Evolutionary conservation across 805 yeast species (phyloP).

Genomic region (Myxozyma melibiosi): DNA sequence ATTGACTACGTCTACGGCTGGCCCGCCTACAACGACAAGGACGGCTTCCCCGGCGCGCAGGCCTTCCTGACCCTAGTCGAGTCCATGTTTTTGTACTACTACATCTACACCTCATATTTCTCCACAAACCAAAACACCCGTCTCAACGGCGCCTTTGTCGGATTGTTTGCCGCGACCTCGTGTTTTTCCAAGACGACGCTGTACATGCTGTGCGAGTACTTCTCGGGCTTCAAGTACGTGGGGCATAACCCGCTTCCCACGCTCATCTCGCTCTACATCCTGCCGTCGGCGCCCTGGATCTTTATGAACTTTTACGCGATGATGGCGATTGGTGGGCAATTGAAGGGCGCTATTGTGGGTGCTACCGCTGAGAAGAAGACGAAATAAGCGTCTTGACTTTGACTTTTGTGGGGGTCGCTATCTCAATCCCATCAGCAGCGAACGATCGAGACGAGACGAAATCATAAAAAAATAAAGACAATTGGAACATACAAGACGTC

Average conservation of each 20-base stretch:
- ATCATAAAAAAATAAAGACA: neutral
- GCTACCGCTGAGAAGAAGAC: constrained; percentile 20
- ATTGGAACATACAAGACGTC: no score
- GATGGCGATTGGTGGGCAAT: constrained; percentile 13
- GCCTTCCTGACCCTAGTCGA: constrained; percentile 27
- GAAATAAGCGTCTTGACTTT: constrained; percentile 6
- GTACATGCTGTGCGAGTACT: constrained; percentile 25
- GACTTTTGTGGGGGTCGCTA: no score
- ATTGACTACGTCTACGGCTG: constrained; percentile 31
- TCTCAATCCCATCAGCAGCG: no score
- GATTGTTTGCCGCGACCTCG: constrained; percentile 24
- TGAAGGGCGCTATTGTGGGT: constrained; percentile 11
- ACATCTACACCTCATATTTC: constrained; percentile 15
- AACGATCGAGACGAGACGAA: neutral
- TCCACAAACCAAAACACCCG: constrained; percentile 5
- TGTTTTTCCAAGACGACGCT: constrained; percentile 31
- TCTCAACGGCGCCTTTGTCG: constrained; percentile 23
- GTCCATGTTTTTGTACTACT: constrained; percentile 10
- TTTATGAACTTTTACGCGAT: constrained; percentile 11
- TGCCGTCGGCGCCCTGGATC: constrained; percentile 31
- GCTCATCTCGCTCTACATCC: constrained; percentile 11
- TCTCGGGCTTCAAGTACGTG: constrained; percentile 29
- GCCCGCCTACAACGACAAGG: constrained; percentile 20
- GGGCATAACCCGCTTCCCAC: constrained; percentile 26
- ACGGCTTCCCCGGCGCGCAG: constrained; percentile 32